Evolutionary conservation across 192 early-diverging fungal species (phyloP), one percentile per base, ranked within the genome.

Genomic region (Gamsiella multidivaricata): DNA sequence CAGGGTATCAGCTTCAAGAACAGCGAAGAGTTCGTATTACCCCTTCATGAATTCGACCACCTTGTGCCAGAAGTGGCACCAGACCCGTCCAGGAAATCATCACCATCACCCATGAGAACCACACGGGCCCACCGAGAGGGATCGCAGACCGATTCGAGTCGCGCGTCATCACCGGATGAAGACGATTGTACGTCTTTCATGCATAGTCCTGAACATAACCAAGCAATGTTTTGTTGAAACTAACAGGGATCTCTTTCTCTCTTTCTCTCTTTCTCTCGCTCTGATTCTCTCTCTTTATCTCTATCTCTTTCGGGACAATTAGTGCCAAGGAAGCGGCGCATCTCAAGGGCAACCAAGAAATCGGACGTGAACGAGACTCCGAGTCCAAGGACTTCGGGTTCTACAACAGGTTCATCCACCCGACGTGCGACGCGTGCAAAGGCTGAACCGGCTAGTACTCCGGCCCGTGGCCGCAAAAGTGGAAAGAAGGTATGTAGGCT

Each of bases 101-200:
- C 73, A 34, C 67, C 71, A 22, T 66, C 69, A 46, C 78, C 71
- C 3, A 82, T 78, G 43, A 65, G 83, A 36, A 80, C 70, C 5
- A 80, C 81, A 6, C 33, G 70, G 0, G 69, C 59, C 8, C 71
- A 83, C 25, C 64, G 82, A 31, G 84, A 86, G 26, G 74, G 69
- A 23, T 86, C 85, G 0, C 85, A 83, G 7, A 78, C 85, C 4
- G 82, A 80, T 25, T 86, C 85, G 1, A 79, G 69, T 52, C 72
- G 72, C 14, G 78, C 85, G 1, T 84, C 85, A 0, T 84, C 85
- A 26, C 82, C 85, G 11, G 85, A 86, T 10, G 82, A 83, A 37
- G 85, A 86, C 46, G 85, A 86, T 46, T 61, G 85, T 86, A 80
- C 62, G 39, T 45, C 20, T 50, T 23, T 20, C n/a, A n/a, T n/a